These are phyloP conservation scores for Nepenthes mirabilis DNA, from an alignment of 148 eudicot species.

Conservation along the genomic window DNA sequence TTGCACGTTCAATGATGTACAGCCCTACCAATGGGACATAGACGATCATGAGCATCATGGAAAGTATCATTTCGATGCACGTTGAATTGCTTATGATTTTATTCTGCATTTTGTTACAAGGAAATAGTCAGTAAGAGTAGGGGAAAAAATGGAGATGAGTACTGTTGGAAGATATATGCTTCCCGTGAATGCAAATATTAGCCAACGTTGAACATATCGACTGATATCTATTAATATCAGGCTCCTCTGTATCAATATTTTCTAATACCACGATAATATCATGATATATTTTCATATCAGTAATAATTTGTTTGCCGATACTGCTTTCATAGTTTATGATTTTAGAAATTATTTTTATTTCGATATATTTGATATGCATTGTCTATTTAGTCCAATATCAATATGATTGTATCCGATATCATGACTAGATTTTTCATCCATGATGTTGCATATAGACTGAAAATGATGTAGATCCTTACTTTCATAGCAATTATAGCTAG, in stretches of 20 bases:
- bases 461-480: slow-evolving; percentile 20
- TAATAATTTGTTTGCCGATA: too few species aligned
- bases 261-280: too few species aligned
- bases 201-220: too few species aligned
- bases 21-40: slow-evolving; percentile 62
- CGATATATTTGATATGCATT: too few species aligned
- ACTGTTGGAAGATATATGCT: neutral
- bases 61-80: slow-evolving; percentile 51
- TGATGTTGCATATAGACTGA: neutral
- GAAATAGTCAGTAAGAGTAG: neutral
- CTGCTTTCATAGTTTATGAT: too few species aligned
- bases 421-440: neutral
- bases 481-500: slow-evolving; percentile 47
- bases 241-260: too few species aligned
- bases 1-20: slow-evolving; percentile 58
- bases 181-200: too few species aligned
- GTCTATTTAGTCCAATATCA: too few species aligned
- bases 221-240: too few species aligned
- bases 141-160: neutral
- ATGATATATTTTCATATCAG: too few species aligned
- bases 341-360: too few species aligned
- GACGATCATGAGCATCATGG: slow-evolving; percentile 45
- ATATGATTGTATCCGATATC: too few species aligned
- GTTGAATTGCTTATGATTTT: slow-evolving; percentile 35
- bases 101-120: slow-evolving; percentile 26